Conservation (phyloP, 805 yeast genomes). For the Suhomyces prunicola region DNA sequence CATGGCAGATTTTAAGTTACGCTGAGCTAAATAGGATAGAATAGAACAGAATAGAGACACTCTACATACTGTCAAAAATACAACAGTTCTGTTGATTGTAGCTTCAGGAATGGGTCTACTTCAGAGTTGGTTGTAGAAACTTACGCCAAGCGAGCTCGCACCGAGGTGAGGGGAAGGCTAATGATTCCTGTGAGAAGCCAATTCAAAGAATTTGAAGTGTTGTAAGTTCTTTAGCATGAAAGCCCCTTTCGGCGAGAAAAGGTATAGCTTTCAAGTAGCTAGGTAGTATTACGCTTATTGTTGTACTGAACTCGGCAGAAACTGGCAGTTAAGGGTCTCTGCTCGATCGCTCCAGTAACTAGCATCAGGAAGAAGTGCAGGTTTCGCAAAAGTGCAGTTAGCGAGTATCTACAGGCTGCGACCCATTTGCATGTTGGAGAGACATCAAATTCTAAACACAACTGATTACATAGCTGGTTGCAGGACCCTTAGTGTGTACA, state of each 20-base stretch:
- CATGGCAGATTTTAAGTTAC: background rate
- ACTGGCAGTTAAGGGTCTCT: background rate
- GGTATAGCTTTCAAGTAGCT: background rate
- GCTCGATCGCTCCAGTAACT: background rate
- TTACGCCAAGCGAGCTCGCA: background rate
- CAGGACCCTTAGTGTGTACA: background rate
- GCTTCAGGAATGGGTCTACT: background rate
- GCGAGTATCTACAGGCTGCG: background rate
- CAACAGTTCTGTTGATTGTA: background rate
- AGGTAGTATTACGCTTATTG: background rate
- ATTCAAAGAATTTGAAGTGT: background rate
- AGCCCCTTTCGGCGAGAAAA: background rate
- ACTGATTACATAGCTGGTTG: background rate
- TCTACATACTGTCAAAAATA: background rate
- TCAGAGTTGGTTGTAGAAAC: background rate
- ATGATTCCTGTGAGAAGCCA: background rate
- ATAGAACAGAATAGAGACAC: too few species aligned
- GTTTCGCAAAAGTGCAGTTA: background rate
- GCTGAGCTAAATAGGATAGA: background rate
- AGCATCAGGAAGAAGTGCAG: background rate
- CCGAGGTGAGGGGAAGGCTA: background rate
- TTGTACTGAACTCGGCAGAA: background rate
- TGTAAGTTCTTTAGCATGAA: background rate
- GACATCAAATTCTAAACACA: background rate
- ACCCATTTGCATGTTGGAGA: background rate